Evolutionary conservation across 2,329 filamentous ascomycete species (phyloP).

Genomic region (Aspergillus uvarum): DNA sequence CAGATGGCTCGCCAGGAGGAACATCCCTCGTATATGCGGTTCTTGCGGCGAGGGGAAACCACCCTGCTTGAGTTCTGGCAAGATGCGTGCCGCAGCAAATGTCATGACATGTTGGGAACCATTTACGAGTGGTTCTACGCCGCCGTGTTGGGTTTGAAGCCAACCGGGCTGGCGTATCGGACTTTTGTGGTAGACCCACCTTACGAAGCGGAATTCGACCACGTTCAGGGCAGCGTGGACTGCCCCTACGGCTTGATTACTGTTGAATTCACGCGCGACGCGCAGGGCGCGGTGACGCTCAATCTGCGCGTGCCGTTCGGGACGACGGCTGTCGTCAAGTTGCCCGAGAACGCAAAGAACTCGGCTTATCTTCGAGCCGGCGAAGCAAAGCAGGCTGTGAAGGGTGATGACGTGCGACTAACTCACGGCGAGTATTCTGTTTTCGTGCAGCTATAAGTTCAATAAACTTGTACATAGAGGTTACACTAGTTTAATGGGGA

Average conservation of each 20-base stretch:
- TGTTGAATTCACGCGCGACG: neutral
- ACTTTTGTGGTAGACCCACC: constrained; percentile 44
- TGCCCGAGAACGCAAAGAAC: neutral
- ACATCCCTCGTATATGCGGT: constrained; percentile 51
- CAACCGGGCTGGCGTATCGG: constrained; percentile 40
- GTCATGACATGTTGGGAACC: constrained; percentile 51
- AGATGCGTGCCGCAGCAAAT: constrained; percentile 72
- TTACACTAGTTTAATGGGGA: neutral
- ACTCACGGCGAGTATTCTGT: neutral
- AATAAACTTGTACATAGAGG: neutral
- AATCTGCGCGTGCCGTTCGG: constrained; percentile 3
- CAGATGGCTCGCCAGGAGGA: constrained; percentile 49
- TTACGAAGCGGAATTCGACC: constrained; percentile 42
- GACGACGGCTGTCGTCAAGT: neutral
- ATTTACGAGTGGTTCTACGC: constrained; percentile 53
- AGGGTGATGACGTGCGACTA: neutral
- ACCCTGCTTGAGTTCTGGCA: constrained; percentile 84
- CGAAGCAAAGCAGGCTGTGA: neutral
- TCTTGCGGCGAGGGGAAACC: constrained; percentile 53
- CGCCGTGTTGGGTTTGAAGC: constrained; percentile 41
- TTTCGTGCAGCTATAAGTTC: neutral
- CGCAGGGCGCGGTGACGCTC: neutral
- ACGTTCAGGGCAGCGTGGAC: constrained; percentile 22
- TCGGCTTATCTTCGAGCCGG: neutral
- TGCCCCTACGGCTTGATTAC: constrained; percentile 23